phyloP scores from a whole-genome alignment of 164 flowering plant genomes.

The Aristolochia contorta region DNA sequence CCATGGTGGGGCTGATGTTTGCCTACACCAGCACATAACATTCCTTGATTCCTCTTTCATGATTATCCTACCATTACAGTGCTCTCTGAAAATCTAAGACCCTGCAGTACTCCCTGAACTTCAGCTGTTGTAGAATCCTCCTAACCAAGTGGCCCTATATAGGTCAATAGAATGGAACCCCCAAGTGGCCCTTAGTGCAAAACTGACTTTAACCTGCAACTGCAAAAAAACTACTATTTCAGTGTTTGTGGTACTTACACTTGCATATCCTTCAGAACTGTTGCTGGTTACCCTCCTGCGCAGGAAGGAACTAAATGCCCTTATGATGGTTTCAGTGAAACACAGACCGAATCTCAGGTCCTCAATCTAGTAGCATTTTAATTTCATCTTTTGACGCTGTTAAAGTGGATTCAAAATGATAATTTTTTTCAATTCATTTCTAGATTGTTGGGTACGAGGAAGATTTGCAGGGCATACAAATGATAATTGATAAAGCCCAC shows the following conservation, averaged over 20 bases:
- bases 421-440: background rate
- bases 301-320: constrained; percentile 22
- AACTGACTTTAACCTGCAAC: background rate
- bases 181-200: constrained; percentile 1
- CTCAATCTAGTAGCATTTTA: background rate
- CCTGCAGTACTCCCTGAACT: no score
- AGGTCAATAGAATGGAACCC: no score
- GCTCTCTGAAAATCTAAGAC: no score
- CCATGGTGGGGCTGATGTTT: no score
- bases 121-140: no score
- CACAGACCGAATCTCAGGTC: constrained; percentile 98
- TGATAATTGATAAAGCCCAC: constrained; percentile 80
- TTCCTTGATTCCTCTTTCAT: no score
- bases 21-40: no score
- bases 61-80: no score
- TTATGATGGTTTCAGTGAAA: constrained; percentile 79
- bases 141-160: no score
- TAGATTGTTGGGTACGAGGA: constrained; percentile 93
- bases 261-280: background rate
- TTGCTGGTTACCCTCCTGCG: constrained; percentile 21
- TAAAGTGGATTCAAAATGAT: background rate
- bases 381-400: background rate
- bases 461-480: constrained; percentile 87
- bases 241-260: background rate
- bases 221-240: no score